Base-by-base conservation (phyloP, 2,329 filamentous ascomycete genomes). In the Sporothrix protearum region DNA sequence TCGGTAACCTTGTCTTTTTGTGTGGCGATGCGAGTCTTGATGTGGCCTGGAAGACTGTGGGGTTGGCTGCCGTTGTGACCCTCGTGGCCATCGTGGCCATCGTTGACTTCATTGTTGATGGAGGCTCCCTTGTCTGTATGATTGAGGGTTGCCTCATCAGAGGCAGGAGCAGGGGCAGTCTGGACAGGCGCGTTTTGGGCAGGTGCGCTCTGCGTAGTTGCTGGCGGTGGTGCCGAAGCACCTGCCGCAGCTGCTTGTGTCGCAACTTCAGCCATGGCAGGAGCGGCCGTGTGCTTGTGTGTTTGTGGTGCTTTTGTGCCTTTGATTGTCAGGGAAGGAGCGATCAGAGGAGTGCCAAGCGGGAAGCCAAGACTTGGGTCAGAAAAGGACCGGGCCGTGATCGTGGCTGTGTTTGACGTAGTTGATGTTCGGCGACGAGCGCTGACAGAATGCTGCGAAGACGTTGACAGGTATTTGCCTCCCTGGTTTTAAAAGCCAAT, bases 1-100 rank as follows among this genome's bases (percentile, higher is more conserved):
- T 67, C 64, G 16, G 45, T 36, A 8, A 67, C 22, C 64, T 67
- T 67, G 45, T 67, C 45, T 5, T 67, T 67, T 14, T 36, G 25
- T 8, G 64, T 51, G 3, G 45, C 28, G 10, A 67, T 51, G 64
- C 45, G 64, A 5, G 64, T 67, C 64, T 67, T 67, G 64, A 67
- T 67, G 28, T 67, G 64, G 28, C 64, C 45, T 4, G 64, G 64
- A 0, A 67, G 64, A 1, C 8, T 36, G 28, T 36, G 64, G 1
- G 63, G 59, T 3, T 45, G 59, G 10, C 25, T 42, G 33, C 22
- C 9, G 57, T 14, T 63, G 19, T 39, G 2, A 28, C 39, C 39
- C 6, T 59, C 30, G 55, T 22, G 36, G 55, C 30, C 30, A 6
- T 51, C 49, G 5, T 51, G 22, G 53, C 2, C 10, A 10, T 39